These are phyloP conservation scores for Penicillium psychrosexuale DNA, from an alignment of 2,329 filamentous ascomycete species.

Conservation along the genomic window DNA sequence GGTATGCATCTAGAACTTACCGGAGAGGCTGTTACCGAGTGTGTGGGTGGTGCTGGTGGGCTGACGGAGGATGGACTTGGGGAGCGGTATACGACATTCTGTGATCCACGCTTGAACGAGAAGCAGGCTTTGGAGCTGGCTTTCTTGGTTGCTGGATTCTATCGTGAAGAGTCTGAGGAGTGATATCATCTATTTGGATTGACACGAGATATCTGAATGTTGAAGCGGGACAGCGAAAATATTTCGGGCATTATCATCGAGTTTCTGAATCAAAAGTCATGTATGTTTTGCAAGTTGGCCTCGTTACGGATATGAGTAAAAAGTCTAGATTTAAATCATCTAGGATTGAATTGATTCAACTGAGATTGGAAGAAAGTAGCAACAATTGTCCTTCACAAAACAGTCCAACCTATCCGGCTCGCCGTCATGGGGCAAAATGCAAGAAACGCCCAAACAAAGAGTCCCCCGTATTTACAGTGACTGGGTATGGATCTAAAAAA, in stretches of 20 bases:
- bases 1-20: slow-evolving; percentile 95
- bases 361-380: background rate
- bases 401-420: background rate
- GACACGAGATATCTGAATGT: background rate
- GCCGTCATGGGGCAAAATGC: background rate
- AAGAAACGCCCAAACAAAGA: slow-evolving; percentile 9
- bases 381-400: background rate
- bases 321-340: background rate
- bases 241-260: background rate
- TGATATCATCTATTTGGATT: background rate
- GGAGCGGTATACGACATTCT: slow-evolving; percentile 92
- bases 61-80: slow-evolving; percentile 84
- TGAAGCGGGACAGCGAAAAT: background rate
- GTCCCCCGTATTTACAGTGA: slow-evolving; percentile 22
- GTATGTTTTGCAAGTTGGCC: background rate
- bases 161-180: slow-evolving; percentile 48
- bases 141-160: slow-evolving; percentile 87
- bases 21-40: slow-evolving; percentile 94
- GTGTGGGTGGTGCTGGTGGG: slow-evolving; percentile 82
- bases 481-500: slow-evolving; percentile 13
- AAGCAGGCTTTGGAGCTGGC: slow-evolving; percentile 95
- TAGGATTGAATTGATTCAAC: background rate
- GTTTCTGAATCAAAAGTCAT: background rate
- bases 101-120: slow-evolving; percentile 92
- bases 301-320: background rate